Conservation (phyloP, 768 basidiomycete genomes). For the Pulveroboletus sp. region DNA sequence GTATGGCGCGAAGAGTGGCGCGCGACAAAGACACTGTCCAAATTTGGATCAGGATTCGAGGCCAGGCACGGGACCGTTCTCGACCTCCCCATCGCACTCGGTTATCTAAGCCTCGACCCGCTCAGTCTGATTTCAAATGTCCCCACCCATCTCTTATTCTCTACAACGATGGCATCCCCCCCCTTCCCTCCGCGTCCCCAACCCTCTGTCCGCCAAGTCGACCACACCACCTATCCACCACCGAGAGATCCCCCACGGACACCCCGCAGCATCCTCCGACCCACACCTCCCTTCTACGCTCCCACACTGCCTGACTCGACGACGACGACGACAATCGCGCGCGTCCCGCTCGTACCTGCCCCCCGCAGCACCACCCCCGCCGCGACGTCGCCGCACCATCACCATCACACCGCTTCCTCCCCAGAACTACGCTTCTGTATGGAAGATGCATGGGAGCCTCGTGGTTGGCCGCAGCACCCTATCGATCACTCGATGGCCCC, state of each 20-base stretch:
- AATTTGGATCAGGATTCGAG: background rate
- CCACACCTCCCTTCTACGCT: background rate
- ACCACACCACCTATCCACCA: background rate
- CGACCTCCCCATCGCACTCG: too few relatives aligned
- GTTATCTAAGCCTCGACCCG: too few relatives aligned
- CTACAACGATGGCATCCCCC: conserved; percentile 15
- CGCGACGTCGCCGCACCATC: conserved; percentile 8
- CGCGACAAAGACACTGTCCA: too few relatives aligned
- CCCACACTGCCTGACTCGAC: conserved; percentile 5
- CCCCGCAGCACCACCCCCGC: conserved; percentile 11
- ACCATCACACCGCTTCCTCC: conserved; percentile 24
- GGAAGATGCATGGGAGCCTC: conserved; percentile 24
- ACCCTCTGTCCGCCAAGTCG: conserved; percentile 9
- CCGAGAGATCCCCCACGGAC: conserved; percentile 7
- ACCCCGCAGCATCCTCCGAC: conserved; percentile 20
- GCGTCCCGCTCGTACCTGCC: conserved; percentile 5
- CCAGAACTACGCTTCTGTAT: conserved; percentile 20
- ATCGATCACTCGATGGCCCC: too few relatives aligned
- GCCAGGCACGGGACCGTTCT: background rate
- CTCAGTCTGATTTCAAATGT: conserved; percentile 23
- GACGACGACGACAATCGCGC: background rate
- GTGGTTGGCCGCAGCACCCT: conserved; percentile 10
- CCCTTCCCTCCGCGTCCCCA: conserved; percentile 19
- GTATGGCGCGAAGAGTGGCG: too few relatives aligned
- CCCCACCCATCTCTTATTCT: background rate